Conservation (phyloP, 2,329 filamentous ascomycete species). For the Chaetomiaceae sp. region DNA sequence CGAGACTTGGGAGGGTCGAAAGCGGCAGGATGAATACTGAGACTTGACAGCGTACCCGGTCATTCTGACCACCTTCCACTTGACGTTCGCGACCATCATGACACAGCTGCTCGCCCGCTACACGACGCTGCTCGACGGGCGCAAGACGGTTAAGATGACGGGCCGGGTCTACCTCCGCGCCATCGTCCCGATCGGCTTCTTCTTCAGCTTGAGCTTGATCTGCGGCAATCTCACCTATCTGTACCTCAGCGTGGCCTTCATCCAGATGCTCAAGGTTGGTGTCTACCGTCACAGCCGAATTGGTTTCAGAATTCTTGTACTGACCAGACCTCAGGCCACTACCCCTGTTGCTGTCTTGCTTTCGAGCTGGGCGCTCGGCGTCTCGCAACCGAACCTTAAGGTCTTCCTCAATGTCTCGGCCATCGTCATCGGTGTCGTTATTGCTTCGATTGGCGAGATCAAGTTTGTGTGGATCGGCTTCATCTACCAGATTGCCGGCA, state of each 20-base stretch:
- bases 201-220: slow-evolving; percentile 94
- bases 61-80: slow-evolving; percentile 92
- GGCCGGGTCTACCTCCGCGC: slow-evolving; percentile 87
- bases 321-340: slow-evolving; percentile 59
- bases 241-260: slow-evolving; percentile 93
- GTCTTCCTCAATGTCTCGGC: slow-evolving; percentile 89
- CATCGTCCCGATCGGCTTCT: slow-evolving; percentile 90
- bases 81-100: slow-evolving; percentile 87
- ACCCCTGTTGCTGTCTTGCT: slow-evolving; percentile 91
- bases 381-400: slow-evolving; percentile 78
- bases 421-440: slow-evolving; percentile 90
- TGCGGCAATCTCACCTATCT: slow-evolving; percentile 95
- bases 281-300: not conserved
- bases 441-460: slow-evolving; percentile 94
- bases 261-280: slow-evolving; percentile 96
- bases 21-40: slow-evolving; percentile 26
- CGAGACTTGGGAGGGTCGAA: not conserved
- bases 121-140: slow-evolving; percentile 83
- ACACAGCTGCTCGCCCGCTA: slow-evolving; percentile 90
- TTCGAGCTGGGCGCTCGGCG: slow-evolving; percentile 81
- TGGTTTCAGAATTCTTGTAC: not conserved
- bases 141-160: slow-evolving; percentile 97
- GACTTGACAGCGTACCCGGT: slow-evolving; percentile 58
- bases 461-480: slow-evolving; percentile 81
- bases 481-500: slow-evolving; percentile 72